Percentiles rank a stretch among this genome's conserved stretches.
These are phyloP conservation scores for Stygiomarasmius scandens DNA, from an alignment of 1,284 basidiomycete genomes.

Conservation along the genomic window DNA sequence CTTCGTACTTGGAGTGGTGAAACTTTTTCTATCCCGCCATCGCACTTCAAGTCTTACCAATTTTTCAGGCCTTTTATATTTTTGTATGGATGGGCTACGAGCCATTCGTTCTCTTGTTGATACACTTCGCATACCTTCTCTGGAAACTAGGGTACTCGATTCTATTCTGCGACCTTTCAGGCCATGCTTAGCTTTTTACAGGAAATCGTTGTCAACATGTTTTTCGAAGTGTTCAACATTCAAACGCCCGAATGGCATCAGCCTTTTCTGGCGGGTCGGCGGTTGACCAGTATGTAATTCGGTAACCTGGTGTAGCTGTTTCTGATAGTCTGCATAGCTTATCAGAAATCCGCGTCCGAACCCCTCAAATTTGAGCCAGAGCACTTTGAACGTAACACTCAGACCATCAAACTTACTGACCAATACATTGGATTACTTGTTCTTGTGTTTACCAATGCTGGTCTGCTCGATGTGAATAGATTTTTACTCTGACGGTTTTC, in stretches of 20 bases:
- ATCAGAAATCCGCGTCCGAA: conserved; percentile 28
- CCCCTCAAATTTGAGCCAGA: conserved; percentile 29
- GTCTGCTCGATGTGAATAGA: conserved; percentile 76
- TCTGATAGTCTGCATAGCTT: conserved; percentile 47
- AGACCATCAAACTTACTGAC: conserved; percentile 83
- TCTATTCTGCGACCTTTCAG: no score
- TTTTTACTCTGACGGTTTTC: conserved; percentile 4
- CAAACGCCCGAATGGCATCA: conserved; percentile 89
- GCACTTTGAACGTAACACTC: conserved; percentile 51
- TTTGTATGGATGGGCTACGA: conserved; percentile 87
- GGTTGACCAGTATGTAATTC: conserved; percentile 73
- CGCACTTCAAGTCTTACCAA: conserved; percentile 1
- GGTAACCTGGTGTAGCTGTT: not conserved
- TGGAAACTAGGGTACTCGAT: conserved; percentile 72
- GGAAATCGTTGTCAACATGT: conserved; percentile 92
- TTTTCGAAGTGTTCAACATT: conserved; percentile 93
- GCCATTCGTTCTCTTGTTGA: conserved; percentile 87
- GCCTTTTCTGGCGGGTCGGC: conserved; percentile 85
- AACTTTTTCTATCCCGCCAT: conserved; percentile 46
- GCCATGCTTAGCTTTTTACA: conserved; percentile 31
- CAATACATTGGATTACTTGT: conserved; percentile 94
- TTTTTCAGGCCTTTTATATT: conserved; percentile 79
- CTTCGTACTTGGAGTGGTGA: conserved; percentile 92
- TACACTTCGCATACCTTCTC: conserved; percentile 85
- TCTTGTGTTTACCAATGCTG: conserved; percentile 85